Conservation (phyloP, 768 basidiomycete species). For the Agaricus subrufescens region DNA sequence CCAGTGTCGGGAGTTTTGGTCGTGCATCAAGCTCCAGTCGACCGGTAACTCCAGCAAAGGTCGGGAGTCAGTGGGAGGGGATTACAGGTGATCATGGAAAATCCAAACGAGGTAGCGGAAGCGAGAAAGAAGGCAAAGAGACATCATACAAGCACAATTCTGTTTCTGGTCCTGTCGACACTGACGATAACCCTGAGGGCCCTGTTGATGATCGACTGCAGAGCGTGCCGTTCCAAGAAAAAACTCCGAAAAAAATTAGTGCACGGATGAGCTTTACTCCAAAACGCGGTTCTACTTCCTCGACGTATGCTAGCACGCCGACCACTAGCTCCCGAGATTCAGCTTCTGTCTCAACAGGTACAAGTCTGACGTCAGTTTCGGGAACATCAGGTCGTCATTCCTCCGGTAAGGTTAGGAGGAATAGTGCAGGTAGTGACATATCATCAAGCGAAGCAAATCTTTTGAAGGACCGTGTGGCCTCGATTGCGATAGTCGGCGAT, state of each 20-base stretch:
- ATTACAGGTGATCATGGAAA: slow-evolving; percentile 37
- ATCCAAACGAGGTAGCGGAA: slow-evolving; percentile 33
- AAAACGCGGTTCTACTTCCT: slow-evolving; percentile 87
- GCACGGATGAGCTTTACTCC: slow-evolving; percentile 74
- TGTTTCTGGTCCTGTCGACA: slow-evolving; percentile 29
- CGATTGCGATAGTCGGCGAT: slow-evolving; percentile 56
- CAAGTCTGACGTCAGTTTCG: slow-evolving; percentile 75
- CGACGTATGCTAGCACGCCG: slow-evolving; percentile 76
- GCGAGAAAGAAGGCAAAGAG: slow-evolving; percentile 28
- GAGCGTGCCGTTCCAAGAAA: slow-evolving; percentile 41
- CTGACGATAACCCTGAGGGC: slow-evolving; percentile 32
- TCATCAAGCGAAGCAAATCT: slow-evolving; percentile 65
- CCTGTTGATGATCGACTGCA: background rate
- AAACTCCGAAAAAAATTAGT: slow-evolving; percentile 65
- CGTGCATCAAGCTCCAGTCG: slow-evolving; percentile 63
- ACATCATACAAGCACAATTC: background rate
- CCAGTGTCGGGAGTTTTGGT: slow-evolving; percentile 71
- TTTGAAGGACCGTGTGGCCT: slow-evolving; percentile 65
- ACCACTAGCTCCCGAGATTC: slow-evolving; percentile 85
- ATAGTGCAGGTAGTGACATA: slow-evolving; percentile 84
- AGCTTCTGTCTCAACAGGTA: slow-evolving; percentile 72
- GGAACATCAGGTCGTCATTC: slow-evolving; percentile 71
- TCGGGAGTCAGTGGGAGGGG: slow-evolving; percentile 74
- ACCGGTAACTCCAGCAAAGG: slow-evolving; percentile 70
- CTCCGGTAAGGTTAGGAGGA: slow-evolving; percentile 60